These are phyloP conservation scores for Lasiosphaeria hispida DNA, from an alignment of 495 filamentous ascomycete species.

Conservation along the genomic window DNA sequence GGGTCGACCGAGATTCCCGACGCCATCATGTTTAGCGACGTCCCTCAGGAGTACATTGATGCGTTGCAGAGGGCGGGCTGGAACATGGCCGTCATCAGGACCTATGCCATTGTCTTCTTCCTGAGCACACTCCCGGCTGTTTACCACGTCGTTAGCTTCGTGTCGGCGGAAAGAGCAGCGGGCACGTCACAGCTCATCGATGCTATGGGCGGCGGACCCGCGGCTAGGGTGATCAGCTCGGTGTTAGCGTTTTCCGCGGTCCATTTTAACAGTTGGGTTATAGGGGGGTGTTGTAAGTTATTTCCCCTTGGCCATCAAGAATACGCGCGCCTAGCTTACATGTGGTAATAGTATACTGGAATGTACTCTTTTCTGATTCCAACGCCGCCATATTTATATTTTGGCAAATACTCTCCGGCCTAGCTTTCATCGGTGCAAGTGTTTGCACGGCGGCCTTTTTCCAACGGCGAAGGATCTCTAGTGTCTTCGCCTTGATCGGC, in stretches of 20 bases:
- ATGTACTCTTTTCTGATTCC: constrained; percentile 60
- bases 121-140: constrained; percentile 13
- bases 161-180: constrained; percentile 68
- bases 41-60: constrained; percentile 6
- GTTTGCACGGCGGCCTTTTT: constrained; percentile 69
- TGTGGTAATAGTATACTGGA: constrained; percentile 43
- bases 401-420: constrained; percentile 58
- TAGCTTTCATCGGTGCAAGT: constrained; percentile 62
- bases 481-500: constrained; percentile 19
- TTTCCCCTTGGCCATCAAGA: neutral
- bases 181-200: constrained; percentile 74
- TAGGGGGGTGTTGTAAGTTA: constrained; percentile 28
- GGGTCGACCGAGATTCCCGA: constrained; percentile 10
- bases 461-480: constrained; percentile 53
- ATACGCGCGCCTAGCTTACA: neutral
- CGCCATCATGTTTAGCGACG: constrained; percentile 1
- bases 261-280: constrained; percentile 33
- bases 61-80: neutral
- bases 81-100: neutral
- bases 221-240: constrained; percentile 12
- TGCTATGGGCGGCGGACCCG: constrained; percentile 53
- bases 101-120: constrained; percentile 20
- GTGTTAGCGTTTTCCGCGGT: constrained; percentile 12
- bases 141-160: constrained; percentile 43
- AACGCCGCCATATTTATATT: constrained; percentile 58